These are phyloP conservation scores for Aspergillus chevalieri DNA, from an alignment of 2,329 filamentous ascomycete species.

Conservation along the genomic window DNA sequence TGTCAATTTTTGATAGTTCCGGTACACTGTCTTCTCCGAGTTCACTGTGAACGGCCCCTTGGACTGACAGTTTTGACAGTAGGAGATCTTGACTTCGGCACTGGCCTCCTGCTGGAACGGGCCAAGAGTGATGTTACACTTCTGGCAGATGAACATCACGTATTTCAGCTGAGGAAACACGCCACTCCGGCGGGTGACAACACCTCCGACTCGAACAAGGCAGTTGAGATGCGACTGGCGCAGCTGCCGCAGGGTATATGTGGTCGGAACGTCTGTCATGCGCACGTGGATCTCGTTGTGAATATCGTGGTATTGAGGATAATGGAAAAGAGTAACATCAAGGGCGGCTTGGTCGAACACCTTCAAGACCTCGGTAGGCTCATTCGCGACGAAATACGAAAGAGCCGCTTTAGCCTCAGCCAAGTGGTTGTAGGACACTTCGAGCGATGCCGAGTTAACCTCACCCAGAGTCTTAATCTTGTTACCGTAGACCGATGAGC, in stretches of 20 bases:
- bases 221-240: conserved; percentile 95
- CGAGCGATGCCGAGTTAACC: conserved; percentile 89
- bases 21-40: conserved; percentile 95
- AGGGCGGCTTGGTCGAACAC: conserved; percentile 96
- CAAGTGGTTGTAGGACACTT: conserved; percentile 92
- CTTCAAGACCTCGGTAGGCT: conserved; percentile 88
- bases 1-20: conserved; percentile 97
- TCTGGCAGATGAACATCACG: conserved; percentile 94
- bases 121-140: conserved; percentile 84
- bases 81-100: conserved; percentile 90
- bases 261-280: conserved; percentile 87
- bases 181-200: conserved; percentile 87
- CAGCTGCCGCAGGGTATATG: conserved; percentile 90
- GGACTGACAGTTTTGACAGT: conserved; percentile 93
- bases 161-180: conserved; percentile 98
- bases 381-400: conserved; percentile 93
- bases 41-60: conserved; percentile 92
- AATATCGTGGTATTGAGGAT: conserved; percentile 95
- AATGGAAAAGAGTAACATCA: conserved; percentile 91
- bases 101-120: conserved; percentile 98
- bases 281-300: conserved; percentile 97
- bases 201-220: conserved; percentile 85
- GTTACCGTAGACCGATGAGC: conserved; percentile 88
- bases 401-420: conserved; percentile 85
- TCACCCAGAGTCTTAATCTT: conserved; percentile 94